Base-by-base conservation (phyloP, 2,329 filamentous ascomycete species). In the Ceratocystis huliohia region DNA sequence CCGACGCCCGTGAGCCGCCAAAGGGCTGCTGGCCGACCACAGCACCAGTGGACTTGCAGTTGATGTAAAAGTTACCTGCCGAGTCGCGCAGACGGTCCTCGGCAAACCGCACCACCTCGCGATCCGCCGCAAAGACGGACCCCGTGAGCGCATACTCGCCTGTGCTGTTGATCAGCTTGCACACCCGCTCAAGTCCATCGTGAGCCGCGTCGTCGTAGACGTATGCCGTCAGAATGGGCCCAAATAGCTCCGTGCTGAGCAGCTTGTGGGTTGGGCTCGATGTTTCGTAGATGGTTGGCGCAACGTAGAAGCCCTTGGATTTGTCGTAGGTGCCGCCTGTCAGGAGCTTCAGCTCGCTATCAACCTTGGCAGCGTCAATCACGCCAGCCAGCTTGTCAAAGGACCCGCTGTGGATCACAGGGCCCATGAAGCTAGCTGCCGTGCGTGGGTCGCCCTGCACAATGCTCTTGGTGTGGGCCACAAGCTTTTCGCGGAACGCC, bases 31-130 rank as follows among this genome's bases (percentile, higher is more conserved):
- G 87, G 15, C 85, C 86, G 6, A 88, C 86, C 28, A 89, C 85
- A 17, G 86, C 86, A 48, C 86, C 87, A 1, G 86, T 89, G 75
- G 84, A 87, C 82, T 92, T 92, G 79, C 86, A 88, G 78, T 92
- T 93, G 76, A 93, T 81, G 78, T 93, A 93, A 74, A 92, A 92
- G 79, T 93, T 93, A 53, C 89, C 89, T 0, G 89, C 88, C 0
- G 86, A 79, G 73, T 91, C 85, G 70, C 88, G 80, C 65, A 93
- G 79, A 68, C 80, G 82, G 71, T 91, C 83, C 75, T 91, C 88
- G 0, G 88, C 89, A 66, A 80, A 80, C 28, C 85, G 81, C 68
- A 91, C 77, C 15, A 81, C 86, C 61, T 80, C 76, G 50, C 89
- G 79, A 75, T 91, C 88, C 66, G 80, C 76, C 8, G 89, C 87